A percentile compares a stretch with the other conserved stretches of the same genome.
Conservation (phyloP, 306 rosid species). For the Casuarina cunninghamiana region DNA sequence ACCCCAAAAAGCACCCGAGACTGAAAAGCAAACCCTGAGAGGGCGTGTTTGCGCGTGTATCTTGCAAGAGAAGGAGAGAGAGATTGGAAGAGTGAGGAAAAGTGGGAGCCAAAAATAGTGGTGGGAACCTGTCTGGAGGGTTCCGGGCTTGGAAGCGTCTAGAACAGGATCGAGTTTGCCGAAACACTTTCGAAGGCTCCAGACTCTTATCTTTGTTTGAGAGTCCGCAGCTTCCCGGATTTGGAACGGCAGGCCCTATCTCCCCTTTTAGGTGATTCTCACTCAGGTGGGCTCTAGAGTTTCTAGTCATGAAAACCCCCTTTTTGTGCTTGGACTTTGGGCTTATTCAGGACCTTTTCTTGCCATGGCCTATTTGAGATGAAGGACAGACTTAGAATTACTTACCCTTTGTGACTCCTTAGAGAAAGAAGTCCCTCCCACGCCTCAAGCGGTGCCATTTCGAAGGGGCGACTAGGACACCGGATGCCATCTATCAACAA, state of each 20-base stretch:
- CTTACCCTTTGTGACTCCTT: too few species aligned
- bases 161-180: slow-evolving; percentile 1
- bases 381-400: too few species aligned
- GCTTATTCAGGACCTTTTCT: too few species aligned
- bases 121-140: slow-evolving; percentile 24
- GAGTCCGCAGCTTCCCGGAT: too few species aligned
- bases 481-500: neutral
- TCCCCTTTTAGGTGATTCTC: too few species aligned
- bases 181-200: neutral
- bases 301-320: too few species aligned
- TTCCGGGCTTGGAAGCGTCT: slow-evolving; percentile 34
- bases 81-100: neutral
- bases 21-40: neutral
- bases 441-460: neutral
- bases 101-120: neutral
- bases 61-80: neutral
- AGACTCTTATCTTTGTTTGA: neutral
- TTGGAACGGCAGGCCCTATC: too few species aligned
- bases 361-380: too few species aligned
- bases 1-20: neutral
- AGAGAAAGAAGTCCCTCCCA: too few species aligned
- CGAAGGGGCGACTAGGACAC: neutral
- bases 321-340: too few species aligned
- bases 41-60: neutral
- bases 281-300: too few species aligned